A percentile compares a stretch with the other conserved stretches of the same genome.
These are phyloP conservation scores for Hirsutella rhossiliensis DNA, from an alignment of 2,329 filamentous ascomycete genomes.

Conservation along the genomic window DNA sequence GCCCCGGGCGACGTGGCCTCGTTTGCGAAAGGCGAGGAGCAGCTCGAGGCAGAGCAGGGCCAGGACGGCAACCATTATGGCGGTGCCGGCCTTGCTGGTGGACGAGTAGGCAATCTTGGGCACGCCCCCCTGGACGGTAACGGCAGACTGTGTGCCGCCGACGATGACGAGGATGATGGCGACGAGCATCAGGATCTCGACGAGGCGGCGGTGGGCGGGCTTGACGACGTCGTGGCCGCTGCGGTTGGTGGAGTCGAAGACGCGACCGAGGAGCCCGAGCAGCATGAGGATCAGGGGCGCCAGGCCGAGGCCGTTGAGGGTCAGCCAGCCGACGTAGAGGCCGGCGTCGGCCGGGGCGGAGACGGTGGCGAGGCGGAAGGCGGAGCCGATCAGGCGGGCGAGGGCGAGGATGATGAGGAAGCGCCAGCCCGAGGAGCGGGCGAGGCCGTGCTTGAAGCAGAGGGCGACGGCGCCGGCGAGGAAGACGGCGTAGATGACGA, in stretches of 20 bases:
- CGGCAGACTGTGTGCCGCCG: slow-evolving; percentile 16
- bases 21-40: slow-evolving; percentile 26
- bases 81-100: slow-evolving; percentile 14
- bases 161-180: slow-evolving; percentile 22
- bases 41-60: slow-evolving; percentile 28
- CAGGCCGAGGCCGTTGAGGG: slow-evolving; percentile 20
- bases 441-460: slow-evolving; percentile 36
- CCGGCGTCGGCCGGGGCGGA: slow-evolving; percentile 35
- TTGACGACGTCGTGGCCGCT: slow-evolving; percentile 15
- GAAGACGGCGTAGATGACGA: slow-evolving; percentile 16
- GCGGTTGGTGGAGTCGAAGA: slow-evolving; percentile 35
- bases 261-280: slow-evolving; percentile 17
- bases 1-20: slow-evolving; percentile 28
- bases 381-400: slow-evolving; percentile 42
- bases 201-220: slow-evolving; percentile 18
- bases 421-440: slow-evolving; percentile 48
- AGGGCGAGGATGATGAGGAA: slow-evolving; percentile 47
- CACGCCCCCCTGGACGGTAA: slow-evolving; percentile 8
- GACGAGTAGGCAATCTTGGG: slow-evolving; percentile 14
- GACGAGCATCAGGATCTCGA: slow-evolving; percentile 29
- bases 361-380: slow-evolving; percentile 27
- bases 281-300: slow-evolving; percentile 34
- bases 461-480: slow-evolving; percentile 21
- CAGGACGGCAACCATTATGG: slow-evolving; percentile 21
- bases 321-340: slow-evolving; percentile 21